A percentile compares a stretch with the other conserved stretches of the same genome.
phyloP scores from a whole-genome alignment of 352 stramenopile genomes.

The Globisporangium carolinianum region DNA sequence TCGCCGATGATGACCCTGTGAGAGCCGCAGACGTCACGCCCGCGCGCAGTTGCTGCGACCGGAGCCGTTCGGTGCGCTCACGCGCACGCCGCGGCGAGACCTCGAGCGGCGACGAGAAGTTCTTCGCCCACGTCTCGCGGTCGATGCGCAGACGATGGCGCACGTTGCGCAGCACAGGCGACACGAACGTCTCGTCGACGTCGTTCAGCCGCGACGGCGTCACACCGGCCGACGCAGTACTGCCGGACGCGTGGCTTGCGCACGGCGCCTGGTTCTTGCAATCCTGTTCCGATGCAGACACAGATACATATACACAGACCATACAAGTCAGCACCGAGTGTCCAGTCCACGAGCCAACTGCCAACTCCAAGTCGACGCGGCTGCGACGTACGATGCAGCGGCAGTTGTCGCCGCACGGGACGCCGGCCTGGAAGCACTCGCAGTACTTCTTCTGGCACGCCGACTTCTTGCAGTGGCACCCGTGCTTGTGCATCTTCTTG shows the following conservation, averaged over 20 bases:
- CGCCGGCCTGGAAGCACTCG: constrained; percentile 93
- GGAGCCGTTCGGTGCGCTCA: constrained; percentile 43
- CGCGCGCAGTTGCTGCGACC: constrained; percentile 28
- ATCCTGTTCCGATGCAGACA: constrained; percentile 25
- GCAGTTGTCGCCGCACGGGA: constrained; percentile 84
- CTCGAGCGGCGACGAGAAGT: constrained; percentile 65
- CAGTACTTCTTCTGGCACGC: constrained; percentile 98
- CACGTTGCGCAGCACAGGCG: constrained; percentile 40
- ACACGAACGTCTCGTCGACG: constrained; percentile 55
- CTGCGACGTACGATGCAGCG: constrained; percentile 74
- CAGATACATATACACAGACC: not conserved
- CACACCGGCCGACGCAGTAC: constrained; percentile 13
- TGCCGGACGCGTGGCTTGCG: constrained; percentile 24
- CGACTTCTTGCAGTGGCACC: constrained; percentile 96
- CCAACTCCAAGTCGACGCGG: not conserved
- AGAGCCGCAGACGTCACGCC: constrained; percentile 5
- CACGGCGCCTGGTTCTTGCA: constrained; percentile 74
- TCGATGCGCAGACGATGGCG: constrained; percentile 63
- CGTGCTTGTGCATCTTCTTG: constrained; percentile 90
- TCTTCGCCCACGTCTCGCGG: constrained; percentile 53
- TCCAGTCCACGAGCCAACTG: not conserved
- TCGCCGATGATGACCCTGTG: too few relatives aligned
- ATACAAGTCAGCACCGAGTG: constrained; percentile 3
- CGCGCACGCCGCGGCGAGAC: constrained; percentile 41
- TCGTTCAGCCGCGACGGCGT: constrained; percentile 22